Evolutionary conservation across 192 early-diverging fungal genomes (phyloP), one percentile per base, ranked within the genome.

Genomic region (Backusella tarrabulga): DNA sequence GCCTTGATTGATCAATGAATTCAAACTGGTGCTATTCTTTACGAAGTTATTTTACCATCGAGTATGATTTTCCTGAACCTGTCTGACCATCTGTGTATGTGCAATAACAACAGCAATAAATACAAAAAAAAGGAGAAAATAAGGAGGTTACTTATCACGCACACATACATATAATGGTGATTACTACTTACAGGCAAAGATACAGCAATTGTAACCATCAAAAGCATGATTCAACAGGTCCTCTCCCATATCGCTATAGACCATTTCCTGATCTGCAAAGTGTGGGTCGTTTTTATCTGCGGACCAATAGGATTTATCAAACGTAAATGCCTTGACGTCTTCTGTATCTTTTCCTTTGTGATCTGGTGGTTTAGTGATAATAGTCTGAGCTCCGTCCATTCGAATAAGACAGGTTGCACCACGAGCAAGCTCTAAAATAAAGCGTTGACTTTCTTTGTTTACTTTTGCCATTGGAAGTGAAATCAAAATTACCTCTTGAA

Each of bases 241-340:
- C 36, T 83, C 83, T 6, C 95, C 95, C 26, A 96, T 84, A 36
- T 92, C 91, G 38, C 89, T 85, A 80, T 94, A 98, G 34, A 98
- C 88, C 1, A 73, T 83, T 75, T 90, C 78, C 68, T 97, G 96
- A 73, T 89, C 87, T 44, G 95, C 94, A 77, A 87, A 92, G 42
- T 80, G 72, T 0, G 89, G 75, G 56, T 88, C 89, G 41, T 34
- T 83, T 44, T 87, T 85, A 83, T 92, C 91, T 26, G 85, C 92
- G 0, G 94, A 92, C 94, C 94, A 95, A 83, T 94, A 97, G n/a
- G 92, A 96, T 71, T 93, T 87, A 80, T 97, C 96, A 83, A 95
- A 97, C 4, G 90, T 93, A 81, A 95, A 97, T 14, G 89, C 79
- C 75, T 91, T 92, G 32, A 79, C 34, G 67, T 83, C 83, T 35